Evolutionary conservation across 2,329 filamentous ascomycete species (phyloP), one percentile per base, ranked within the genome.

Genomic region (Helminthosporium solani): DNA sequence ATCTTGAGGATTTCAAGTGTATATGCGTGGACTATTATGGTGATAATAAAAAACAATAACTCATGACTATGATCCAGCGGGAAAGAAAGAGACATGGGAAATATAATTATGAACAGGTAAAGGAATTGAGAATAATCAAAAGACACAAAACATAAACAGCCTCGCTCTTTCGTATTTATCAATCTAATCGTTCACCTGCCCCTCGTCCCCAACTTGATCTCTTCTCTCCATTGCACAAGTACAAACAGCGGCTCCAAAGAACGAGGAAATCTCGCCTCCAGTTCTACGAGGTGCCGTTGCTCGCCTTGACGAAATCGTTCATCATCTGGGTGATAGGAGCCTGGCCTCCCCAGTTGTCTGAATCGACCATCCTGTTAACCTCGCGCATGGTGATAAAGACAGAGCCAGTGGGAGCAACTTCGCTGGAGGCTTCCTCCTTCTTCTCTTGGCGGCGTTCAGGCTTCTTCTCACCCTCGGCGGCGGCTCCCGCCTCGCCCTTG

Each of bases 381-480:
- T 62, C 54, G 48, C 58, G 60, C 67, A 70, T 68, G 18, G 57
- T 63, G 55, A 70, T 63, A 39, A 61, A 50, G 27, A 68, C 50
- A 14, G 54, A 52, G 33, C 67, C 66, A 25, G 47, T 48, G 0
- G 63, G 59, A 1, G 64, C 46, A 12, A 52, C 46, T 11, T 47
- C 42, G 62, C 57, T 36, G 35, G 20, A 25, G 15, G 7, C 23
- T 6, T 18, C 18, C 21, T 21, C 35, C n/a, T 38, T 21, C 19
- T 38, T 38, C 7, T 60, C 58, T 47, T 54, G 44, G 16, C 52
- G 48, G n/a, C 44, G 49, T 33, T 62, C 58, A 11, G 54, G 60
- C 33, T 47, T 48, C 12, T 34, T 42, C 27, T 54, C 42, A 16
- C 23, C 53, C 31, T 34, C 40, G 7, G 45, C 39, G n/a, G 39